Conservation (phyloP, 345 rosid genomes). For the Reutealis trisperma region DNA sequence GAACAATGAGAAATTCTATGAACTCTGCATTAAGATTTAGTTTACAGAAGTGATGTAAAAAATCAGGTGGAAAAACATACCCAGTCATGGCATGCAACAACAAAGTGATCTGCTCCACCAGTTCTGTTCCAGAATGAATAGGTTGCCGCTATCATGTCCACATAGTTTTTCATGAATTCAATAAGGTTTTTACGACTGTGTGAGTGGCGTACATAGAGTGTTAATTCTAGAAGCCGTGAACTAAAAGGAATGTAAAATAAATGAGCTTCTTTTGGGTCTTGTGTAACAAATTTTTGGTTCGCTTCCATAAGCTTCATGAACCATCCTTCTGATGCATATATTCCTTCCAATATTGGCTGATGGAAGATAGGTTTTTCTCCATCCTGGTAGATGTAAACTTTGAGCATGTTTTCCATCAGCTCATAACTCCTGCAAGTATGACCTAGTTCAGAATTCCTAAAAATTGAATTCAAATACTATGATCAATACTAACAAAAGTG, state of each 20-base stretch:
- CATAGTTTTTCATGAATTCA: slow-evolving; percentile 52
- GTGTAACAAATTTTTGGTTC: slow-evolving; percentile 59
- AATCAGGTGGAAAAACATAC: slow-evolving; percentile 34
- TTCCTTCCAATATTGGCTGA: slow-evolving; percentile 67
- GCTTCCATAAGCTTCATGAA: slow-evolving; percentile 78
- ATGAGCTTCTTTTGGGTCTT: slow-evolving; percentile 65
- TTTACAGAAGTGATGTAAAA: not conserved
- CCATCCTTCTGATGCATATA: slow-evolving; percentile 98
- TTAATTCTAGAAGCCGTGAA: slow-evolving; percentile 72
- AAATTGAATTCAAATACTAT: slow-evolving; percentile 4
- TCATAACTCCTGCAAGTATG: slow-evolving; percentile 77
- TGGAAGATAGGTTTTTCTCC: slow-evolving; percentile 80
- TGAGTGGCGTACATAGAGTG: slow-evolving; percentile 70
- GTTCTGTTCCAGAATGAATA: slow-evolving; percentile 85
- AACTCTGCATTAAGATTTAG: not conserved
- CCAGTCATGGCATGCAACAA: slow-evolving; percentile 96
- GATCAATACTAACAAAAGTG: not conserved
- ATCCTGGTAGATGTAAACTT: slow-evolving; percentile 74
- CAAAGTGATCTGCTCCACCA: slow-evolving; percentile 83
- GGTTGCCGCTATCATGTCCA: slow-evolving; percentile 55
- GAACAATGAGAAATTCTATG: not conserved
- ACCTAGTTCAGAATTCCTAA: slow-evolving; percentile 4
- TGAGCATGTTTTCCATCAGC: slow-evolving; percentile 76
- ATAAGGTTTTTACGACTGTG: slow-evolving; percentile 69
- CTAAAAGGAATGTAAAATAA: slow-evolving; percentile 88